Evolutionary conservation across 306 rosid species (phyloP).

Genomic region (Dryas alaskensis): DNA sequence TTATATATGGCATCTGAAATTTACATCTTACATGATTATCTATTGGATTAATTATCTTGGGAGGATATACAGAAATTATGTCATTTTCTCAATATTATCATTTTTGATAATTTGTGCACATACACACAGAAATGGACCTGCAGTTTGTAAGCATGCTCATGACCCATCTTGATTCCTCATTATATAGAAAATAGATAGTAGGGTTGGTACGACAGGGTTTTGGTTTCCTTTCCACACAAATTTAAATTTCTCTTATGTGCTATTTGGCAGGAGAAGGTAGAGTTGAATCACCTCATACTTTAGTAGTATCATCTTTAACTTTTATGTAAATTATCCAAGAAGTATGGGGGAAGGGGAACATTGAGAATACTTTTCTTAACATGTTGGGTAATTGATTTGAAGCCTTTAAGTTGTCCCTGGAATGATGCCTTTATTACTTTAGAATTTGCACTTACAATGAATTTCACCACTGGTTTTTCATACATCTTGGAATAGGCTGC

Average conservation of each 20-base stretch:
- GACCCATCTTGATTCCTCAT: constrained; percentile 2
- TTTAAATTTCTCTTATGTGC: neutral
- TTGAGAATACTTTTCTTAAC: neutral
- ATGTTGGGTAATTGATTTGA: neutral
- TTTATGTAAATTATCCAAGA: neutral
- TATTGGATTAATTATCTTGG: neutral
- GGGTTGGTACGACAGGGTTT: neutral
- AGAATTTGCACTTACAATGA: neutral
- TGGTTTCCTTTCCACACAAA: neutral
- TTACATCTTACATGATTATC: neutral
- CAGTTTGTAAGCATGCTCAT: neutral
- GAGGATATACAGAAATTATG: neutral
- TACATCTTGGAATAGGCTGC: constrained; percentile 52
- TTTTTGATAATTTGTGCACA: neutral
- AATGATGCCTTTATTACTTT: neutral
- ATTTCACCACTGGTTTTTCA: constrained; percentile 16
- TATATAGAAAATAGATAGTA: neutral
- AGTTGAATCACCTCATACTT: constrained; percentile 4
- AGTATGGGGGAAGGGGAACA: neutral
- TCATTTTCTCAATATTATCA: neutral
- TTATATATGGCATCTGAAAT: neutral
- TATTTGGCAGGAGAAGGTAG: neutral
- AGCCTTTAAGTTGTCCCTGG: neutral
- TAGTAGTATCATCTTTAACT: neutral
- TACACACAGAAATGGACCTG: neutral